Evolutionary conservation across 163 green algal species (phyloP).

Genomic region (Volvox carteri): DNA sequence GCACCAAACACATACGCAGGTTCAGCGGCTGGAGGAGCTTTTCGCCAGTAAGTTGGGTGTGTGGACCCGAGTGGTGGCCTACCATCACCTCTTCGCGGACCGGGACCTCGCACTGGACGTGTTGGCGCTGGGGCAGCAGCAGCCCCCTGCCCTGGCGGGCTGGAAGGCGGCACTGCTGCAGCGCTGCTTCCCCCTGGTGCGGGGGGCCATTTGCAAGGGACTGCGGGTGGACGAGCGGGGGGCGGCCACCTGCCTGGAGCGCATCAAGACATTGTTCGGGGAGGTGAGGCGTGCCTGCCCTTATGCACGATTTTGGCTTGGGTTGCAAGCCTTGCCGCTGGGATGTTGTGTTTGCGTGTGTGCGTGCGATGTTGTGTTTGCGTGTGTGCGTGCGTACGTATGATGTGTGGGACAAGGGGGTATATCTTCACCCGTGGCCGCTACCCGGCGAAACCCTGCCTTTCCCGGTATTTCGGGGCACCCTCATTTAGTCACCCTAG

Average conservation of each 20-base stretch:
- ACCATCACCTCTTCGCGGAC: conserved; percentile 75
- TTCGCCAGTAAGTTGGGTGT: conserved; percentile 39
- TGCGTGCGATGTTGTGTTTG: not conserved
- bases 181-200: not conserved
- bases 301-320: not conserved
- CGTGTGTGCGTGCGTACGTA: too few relatives aligned
- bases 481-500: too few relatives aligned
- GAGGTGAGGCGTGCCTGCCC: not conserved
- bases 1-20: too few relatives aligned
- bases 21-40: conserved; percentile 15
- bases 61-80: conserved; percentile 33
- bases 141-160: not conserved
- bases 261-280: not conserved
- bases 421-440: too few relatives aligned
- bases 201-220: not conserved
- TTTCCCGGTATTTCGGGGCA: too few relatives aligned
- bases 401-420: too few relatives aligned
- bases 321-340: not conserved
- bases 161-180: not conserved
- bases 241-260: conserved; percentile 17
- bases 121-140: not conserved
- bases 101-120: not conserved
- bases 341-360: not conserved
- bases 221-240: not conserved
- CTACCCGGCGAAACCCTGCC: too few relatives aligned